A percentile compares a stretch with the other conserved stretches of the same genome.
Evolutionary conservation across 1,139 yeast species (phyloP).

Genomic region (Sugiyamaella grinbergsii): DNA sequence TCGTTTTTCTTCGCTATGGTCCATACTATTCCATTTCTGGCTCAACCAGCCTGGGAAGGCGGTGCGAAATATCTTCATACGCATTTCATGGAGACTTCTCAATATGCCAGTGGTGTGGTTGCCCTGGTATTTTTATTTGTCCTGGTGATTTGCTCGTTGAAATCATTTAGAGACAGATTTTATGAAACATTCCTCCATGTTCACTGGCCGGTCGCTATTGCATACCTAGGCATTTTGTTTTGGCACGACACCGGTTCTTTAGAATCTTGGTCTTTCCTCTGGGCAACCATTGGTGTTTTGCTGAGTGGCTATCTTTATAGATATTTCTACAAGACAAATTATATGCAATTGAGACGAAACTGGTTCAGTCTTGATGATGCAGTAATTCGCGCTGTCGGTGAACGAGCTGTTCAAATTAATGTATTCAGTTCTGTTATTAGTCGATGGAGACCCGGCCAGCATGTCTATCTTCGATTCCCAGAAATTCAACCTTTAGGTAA

Average conservation of each 20-base stretch:
- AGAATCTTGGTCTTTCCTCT: constrained; percentile 52
- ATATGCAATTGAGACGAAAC: constrained; percentile 48
- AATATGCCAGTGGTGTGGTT: constrained; percentile 44
- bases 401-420: constrained; percentile 48
- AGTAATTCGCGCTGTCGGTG: constrained; percentile 41
- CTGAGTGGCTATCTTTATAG: constrained; percentile 55
- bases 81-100: constrained; percentile 11
- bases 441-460: constrained; percentile 64
- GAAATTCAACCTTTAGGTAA: constrained; percentile 54
- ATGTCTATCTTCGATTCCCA: constrained; percentile 54
- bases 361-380: constrained; percentile 53
- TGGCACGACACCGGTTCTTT: constrained; percentile 52
- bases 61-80: constrained; percentile 40
- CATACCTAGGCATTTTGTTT: constrained; percentile 54
- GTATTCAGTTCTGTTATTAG: constrained; percentile 46
- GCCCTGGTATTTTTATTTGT: constrained; percentile 53
- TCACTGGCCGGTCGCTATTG: constrained; percentile 63
- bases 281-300: constrained; percentile 62
- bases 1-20: constrained; percentile 53
- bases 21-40: constrained; percentile 58
- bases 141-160: constrained; percentile 52
- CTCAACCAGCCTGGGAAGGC: constrained; percentile 54
- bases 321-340: constrained; percentile 51
- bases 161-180: constrained; percentile 47
- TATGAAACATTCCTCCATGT: constrained; percentile 59